Evolutionary conservation across 2,329 filamentous ascomycete species (phyloP), one percentile per base, ranked within the genome.

Genomic region (Xylariaceae sp.): DNA sequence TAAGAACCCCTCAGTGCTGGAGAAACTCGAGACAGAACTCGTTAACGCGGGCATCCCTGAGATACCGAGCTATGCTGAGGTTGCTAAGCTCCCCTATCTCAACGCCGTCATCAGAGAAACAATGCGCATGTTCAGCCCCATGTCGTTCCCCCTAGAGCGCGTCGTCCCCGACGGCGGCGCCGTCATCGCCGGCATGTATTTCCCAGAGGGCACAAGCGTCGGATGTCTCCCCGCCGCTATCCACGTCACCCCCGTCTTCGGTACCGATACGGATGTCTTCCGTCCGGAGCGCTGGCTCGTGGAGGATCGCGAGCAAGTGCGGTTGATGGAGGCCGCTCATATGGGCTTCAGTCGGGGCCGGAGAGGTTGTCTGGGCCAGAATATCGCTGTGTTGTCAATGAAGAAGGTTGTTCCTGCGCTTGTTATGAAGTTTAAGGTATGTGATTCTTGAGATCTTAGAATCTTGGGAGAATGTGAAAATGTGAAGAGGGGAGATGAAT

Each of bases 1-100:
- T 8, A 63, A 61, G 17, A 63, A 66, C 66, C 88, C 88, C 6
- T 74, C 80, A 57, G 72, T 72, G 13, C 72, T 88, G 39, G 78
- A 84, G 64, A 62, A 62, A 51, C 58, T 69, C 3, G 62, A 66
- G 53, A 57, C 57, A 2, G 66, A 70, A 30, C 57, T 69, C 8
- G 35, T 49, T 0, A 51, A 56, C 17, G 63, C 64, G 4, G 52
- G 58, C 1, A 45, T 69, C 13, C 54, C 62, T 0, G 62, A 61
- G 34, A 62, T 69, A 10, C 67, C 66, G 13, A 17, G 57, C 13
- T 67, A 60, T 37, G 55, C 63, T 1, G 61, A 68, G 13, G 62
- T 65, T 2, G 57, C 48, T 45, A 65, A 63, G 53, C 39, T 69
- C n/a, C 66, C 66, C 8, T 69, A 69, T 51, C 61, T 69, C 1